A percentile compares a stretch with the other conserved stretches of the same genome.
phyloP scores from a whole-genome alignment of 192 early-diverging fungal genomes.

The Backusella mclennaniae region DNA sequence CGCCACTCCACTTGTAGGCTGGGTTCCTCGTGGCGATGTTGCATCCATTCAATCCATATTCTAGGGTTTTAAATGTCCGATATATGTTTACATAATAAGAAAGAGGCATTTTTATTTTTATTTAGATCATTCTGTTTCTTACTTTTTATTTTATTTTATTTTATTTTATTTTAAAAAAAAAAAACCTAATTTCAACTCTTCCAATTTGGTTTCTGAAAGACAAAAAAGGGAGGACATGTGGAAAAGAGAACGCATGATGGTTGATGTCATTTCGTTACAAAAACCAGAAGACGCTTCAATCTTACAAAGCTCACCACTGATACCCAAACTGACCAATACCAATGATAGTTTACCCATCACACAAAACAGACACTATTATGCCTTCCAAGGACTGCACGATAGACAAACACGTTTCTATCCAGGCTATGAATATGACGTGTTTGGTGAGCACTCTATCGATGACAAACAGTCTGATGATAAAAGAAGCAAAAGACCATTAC shows the following conservation, averaged over 20 bases:
- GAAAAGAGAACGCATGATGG: constrained; percentile 15
- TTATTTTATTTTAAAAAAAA: neutral
- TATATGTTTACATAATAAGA: too few species aligned
- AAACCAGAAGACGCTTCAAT: neutral
- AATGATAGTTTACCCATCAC: neutral
- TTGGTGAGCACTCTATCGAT: neutral
- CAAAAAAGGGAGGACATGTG: neutral
- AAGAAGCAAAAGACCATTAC: neutral
- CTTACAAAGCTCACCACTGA: neutral
- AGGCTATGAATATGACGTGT: neutral
- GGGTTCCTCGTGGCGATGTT: constrained; percentile 46
- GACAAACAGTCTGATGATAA: neutral
- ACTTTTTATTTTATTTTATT: neutral
- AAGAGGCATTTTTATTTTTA: neutral
- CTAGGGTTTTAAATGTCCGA: neutral
- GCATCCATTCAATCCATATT: neutral
- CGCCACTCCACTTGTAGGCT: constrained; percentile 53
- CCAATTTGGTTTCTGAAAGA: neutral
- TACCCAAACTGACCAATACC: neutral
- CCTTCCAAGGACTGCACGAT: constrained; percentile 7
- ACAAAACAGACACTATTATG: constrained; percentile 11
- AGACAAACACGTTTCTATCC: neutral
- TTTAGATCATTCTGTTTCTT: neutral
- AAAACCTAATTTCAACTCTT: neutral
- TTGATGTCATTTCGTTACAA: constrained; percentile 12